Base-by-base conservation (phyloP, 116 monocot genomes). In the Phalaenopsis hybrid region DNA sequence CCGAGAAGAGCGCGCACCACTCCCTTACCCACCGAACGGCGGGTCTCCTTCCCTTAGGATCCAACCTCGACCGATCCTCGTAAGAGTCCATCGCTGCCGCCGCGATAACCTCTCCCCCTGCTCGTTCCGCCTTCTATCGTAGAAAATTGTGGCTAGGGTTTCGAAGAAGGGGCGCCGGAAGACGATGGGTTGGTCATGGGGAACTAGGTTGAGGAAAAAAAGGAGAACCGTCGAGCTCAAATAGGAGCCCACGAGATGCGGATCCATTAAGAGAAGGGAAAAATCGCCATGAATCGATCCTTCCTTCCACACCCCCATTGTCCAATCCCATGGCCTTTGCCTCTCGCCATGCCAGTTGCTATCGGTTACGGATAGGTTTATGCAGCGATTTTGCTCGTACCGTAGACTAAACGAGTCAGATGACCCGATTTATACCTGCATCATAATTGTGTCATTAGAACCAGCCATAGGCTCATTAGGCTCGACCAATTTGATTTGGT, bases 21-120 rank as follows among this genome's bases (percentile, higher is more conserved):
- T 93, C 86, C 80, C 82, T 92, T 74, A 90, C 70, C 96, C 96
- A 96, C 18, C 96, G 93, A 63, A 87, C 79, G 81, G 92, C 82
- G 41, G 91, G 84, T n/a, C 84, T 49, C 75, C 78, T 80, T 63
- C 69, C 33, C 58, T 61, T 85, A 65, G 37, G 8, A 73, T 75
- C 43, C 74, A 79, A 74, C 23, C 80, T 74, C 41, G 75, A 74
- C 51, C 57, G 81, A 81, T 52, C 72, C 23, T 43, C n/a, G 52
- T 74, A 51, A 37, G 34, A 43, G 8, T 81, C 81, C 68, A 84
- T 84, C 50, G 51, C 7, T 3, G 28, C 77, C 10, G 11, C 51
- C 0, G 28, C 28, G 44, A 31, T 15, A 49, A 5, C 8, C 51
- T 28, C 77, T 77, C 51, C 2, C 49, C 5, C 33, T 48, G 21